These are phyloP conservation scores for Ilex asprella DNA, from an alignment of 257 asterid species.

Conservation along the genomic window DNA sequence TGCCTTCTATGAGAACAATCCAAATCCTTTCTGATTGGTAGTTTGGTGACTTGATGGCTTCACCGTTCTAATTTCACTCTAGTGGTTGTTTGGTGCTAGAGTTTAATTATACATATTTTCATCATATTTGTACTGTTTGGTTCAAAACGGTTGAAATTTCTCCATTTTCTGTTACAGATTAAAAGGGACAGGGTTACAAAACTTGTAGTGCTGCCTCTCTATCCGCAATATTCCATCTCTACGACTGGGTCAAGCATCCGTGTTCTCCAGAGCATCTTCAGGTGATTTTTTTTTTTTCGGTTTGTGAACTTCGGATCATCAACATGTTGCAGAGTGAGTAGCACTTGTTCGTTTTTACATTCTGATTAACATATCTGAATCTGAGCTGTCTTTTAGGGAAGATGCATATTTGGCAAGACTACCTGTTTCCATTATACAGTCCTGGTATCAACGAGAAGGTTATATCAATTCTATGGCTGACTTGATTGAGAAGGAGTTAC, in stretches of 20 bases:
- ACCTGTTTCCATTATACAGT: slow-evolving; percentile 83
- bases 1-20: too few species aligned
- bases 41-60: too few species aligned
- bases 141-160: too few species aligned
- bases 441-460: slow-evolving; percentile 94
- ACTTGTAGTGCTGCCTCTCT: slow-evolving; percentile 90
- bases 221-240: slow-evolving; percentile 94
- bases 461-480: slow-evolving; percentile 89
- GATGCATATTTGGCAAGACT: slow-evolving; percentile 57
- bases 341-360: too few species aligned
- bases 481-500: slow-evolving; percentile 73
- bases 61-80: too few species aligned
- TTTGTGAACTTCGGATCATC: neutral
- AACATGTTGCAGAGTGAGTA: neutral
- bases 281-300: slow-evolving; percentile 24
- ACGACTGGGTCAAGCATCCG: slow-evolving; percentile 96
- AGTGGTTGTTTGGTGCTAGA: too few species aligned
- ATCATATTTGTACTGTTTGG: too few species aligned
- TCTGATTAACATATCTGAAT: slow-evolving; percentile 12
- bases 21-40: too few species aligned
- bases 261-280: slow-evolving; percentile 69
- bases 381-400: slow-evolving; percentile 32
- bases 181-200: slow-evolving; percentile 72
- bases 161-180: slow-evolving; percentile 41
- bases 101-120: too few species aligned